phyloP scores from a whole-genome alignment of 768 basidiomycete genomes.

The Trametes meyenii region DNA sequence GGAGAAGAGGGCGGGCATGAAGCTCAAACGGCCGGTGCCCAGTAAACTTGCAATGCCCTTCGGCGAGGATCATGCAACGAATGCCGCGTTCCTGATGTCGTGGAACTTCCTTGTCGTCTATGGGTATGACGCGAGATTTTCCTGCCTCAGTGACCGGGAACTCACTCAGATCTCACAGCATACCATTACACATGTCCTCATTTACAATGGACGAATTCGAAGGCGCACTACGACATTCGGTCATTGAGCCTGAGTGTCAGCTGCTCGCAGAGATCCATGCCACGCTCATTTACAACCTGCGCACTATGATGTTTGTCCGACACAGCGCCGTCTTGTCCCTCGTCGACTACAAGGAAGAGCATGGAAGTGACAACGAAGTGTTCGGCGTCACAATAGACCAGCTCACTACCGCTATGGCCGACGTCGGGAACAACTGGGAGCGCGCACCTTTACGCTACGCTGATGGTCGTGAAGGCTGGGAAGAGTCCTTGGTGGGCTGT shows the following conservation, averaged over 20 bases:
- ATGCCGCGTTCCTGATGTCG: slow-evolving; percentile 85
- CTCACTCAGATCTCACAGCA: slow-evolving; percentile 46
- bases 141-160: background rate
- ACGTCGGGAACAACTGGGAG: slow-evolving; percentile 88
- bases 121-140: slow-evolving; percentile 60
- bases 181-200: slow-evolving; percentile 83
- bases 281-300: slow-evolving; percentile 83
- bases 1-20: slow-evolving; percentile 80
- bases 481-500: slow-evolving; percentile 86
- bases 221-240: slow-evolving; percentile 77
- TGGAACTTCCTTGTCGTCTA: slow-evolving; percentile 97
- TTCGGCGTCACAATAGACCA: slow-evolving; percentile 65
- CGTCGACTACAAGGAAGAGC: slow-evolving; percentile 46
- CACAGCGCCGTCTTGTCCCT: slow-evolving; percentile 77
- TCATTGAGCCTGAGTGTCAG: slow-evolving; percentile 66
- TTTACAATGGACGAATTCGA: slow-evolving; percentile 95
- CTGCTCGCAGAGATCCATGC: slow-evolving; percentile 90
- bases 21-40: slow-evolving; percentile 65
- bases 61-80: slow-evolving; percentile 60
- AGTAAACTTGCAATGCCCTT: slow-evolving; percentile 69
- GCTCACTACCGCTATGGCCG: slow-evolving; percentile 69
- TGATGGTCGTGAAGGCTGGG: slow-evolving; percentile 87
- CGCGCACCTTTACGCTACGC: slow-evolving; percentile 68
- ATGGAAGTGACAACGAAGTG: slow-evolving; percentile 45
- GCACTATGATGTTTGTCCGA: slow-evolving; percentile 77